Percentiles rank a stretch among this genome's conserved stretches.
phyloP scores from a whole-genome alignment of 805 yeast genomes.

The Candida sithepensis region DNA sequence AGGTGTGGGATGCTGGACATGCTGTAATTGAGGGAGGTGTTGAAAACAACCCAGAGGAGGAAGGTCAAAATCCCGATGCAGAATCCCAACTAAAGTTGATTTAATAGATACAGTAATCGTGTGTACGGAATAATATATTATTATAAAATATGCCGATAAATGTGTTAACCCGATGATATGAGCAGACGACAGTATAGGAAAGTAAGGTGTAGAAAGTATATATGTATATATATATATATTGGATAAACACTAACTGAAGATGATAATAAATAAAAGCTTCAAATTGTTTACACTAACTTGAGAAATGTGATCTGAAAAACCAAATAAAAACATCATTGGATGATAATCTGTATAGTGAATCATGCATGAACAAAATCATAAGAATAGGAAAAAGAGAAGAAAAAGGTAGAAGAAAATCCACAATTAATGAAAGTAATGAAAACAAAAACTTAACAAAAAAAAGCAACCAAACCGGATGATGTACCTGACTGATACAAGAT shows the following conservation, averaged over 20 bases:
- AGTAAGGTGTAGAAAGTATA: neutral
- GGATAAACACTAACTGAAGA: no score
- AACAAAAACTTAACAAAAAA: neutral
- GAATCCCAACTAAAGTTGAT: conserved; percentile 13
- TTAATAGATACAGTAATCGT: neutral
- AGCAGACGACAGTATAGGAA: neutral
- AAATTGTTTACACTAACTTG: neutral
- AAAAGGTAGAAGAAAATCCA: neutral
- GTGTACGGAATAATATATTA: neutral
- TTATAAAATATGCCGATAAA: neutral
- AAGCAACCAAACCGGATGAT: neutral
- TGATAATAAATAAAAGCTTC: neutral
- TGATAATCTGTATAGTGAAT: neutral
- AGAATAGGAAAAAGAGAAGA: neutral
- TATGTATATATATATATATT: neutral
- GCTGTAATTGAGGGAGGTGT: neutral
- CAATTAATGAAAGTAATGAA: neutral
- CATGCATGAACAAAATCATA: neutral
- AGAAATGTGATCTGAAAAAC: neutral
- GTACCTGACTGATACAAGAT: neutral
- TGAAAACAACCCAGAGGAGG: conserved; percentile 11
- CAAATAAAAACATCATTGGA: neutral
- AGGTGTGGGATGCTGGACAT: conserved; percentile 28
- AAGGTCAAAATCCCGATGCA: conserved; percentile 4
- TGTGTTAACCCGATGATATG: neutral